Conservation (phyloP, 768 basidiomycete genomes). For the Suillus alpinus region DNA sequence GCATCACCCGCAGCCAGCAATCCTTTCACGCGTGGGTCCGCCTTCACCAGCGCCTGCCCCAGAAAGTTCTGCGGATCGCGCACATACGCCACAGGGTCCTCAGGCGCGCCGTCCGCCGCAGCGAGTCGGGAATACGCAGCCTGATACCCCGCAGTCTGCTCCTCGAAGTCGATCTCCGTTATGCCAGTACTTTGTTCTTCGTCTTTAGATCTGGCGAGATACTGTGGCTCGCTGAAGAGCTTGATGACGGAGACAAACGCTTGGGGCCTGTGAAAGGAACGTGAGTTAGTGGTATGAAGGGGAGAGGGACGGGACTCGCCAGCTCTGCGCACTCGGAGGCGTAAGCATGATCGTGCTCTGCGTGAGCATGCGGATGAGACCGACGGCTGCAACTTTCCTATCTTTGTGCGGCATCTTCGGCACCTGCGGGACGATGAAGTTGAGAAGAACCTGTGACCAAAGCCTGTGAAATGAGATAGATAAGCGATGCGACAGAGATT, state of each 20-base stretch:
- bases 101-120: conserved; percentile 59
- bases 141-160: conserved; percentile 88
- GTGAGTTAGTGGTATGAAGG: neutral
- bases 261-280: conserved; percentile 50
- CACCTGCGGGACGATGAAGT: conserved; percentile 77
- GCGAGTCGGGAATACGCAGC: conserved; percentile 91
- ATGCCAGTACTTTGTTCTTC: conserved; percentile 53
- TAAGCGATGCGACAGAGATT: conserved; percentile 3
- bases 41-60: conserved; percentile 36
- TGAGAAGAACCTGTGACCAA: conserved; percentile 75
- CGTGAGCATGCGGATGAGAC: conserved; percentile 75
- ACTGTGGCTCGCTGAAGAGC: conserved; percentile 76
- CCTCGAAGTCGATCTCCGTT: conserved; percentile 85
- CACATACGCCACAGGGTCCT: conserved; percentile 63
- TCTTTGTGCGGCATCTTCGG: conserved; percentile 81
- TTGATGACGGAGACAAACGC: conserved; percentile 69
- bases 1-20: conserved; percentile 22
- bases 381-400: conserved; percentile 80
- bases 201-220: conserved; percentile 42
- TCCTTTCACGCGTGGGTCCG: conserved; percentile 16
- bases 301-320: conserved; percentile 42
- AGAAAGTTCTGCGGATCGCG: conserved; percentile 54
- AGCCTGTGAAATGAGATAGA: conserved; percentile 39
- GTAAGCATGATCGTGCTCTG: conserved; percentile 69
- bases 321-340: conserved; percentile 58